Base-by-base conservation (phyloP, 768 basidiomycete species). In the Podaxis mareebaensis region DNA sequence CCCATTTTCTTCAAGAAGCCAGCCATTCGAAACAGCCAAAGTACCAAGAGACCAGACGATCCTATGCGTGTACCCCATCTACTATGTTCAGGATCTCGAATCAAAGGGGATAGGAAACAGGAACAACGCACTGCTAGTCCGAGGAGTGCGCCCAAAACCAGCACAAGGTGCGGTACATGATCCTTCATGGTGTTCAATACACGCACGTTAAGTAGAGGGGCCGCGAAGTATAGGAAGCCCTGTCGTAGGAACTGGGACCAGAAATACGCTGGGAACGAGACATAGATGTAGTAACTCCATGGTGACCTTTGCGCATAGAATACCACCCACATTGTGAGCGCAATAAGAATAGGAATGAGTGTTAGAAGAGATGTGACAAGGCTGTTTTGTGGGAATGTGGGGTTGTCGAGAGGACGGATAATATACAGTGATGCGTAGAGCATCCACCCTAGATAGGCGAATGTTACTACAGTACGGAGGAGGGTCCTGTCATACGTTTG, bases 401-500 rank as follows among this genome's bases (percentile, higher is more conserved):
- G 48, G 48, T 42, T 60, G 20, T 78, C 76, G 22, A 71, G 65
- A 8, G 82, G 77, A 26, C 83, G 77, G 58, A 90, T 75, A 5
- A 92, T 79, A 48, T 79, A 86, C 4, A 85, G 72, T 0, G 86
- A 84, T 5, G 85, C 78, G 72, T 85, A 93, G 0, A 85, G 86
- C 20, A 85, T 85, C 91, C 93, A 95, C 58, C 92, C 92, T 2
- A 81, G 71, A 72, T 95, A 95, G 1, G 91, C 92, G 6, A 81
- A 70, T 1, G 82, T 82, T 56, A 93, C 92, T 65, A 95, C 85
- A 2, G 70, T 75, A 15, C 87, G 84, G 30, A 95, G 88, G 51
- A 94, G 74, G 33, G 84, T 77, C 17, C 91, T 86, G 70, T 95
- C 92, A 72, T 94, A 95, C 71, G 91, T 93, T 73, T 94, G 90